Conservation (phyloP, 495 filamentous ascomycete genomes). For the Podospora sp. region DNA sequence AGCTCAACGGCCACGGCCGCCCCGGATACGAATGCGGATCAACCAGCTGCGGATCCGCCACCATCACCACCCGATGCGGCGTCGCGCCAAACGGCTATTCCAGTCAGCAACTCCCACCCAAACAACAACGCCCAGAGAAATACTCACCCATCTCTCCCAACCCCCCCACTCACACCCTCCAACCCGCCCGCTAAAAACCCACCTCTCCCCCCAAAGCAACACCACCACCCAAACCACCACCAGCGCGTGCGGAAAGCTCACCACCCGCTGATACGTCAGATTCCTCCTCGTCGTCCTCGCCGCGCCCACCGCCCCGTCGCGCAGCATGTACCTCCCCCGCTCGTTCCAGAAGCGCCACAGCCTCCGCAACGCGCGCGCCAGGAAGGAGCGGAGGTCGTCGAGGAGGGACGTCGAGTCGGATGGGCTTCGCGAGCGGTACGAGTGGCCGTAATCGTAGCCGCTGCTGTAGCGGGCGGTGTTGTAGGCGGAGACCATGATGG, state of each 20-base stretch:
- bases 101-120: not conserved
- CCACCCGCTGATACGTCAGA: slow-evolving; percentile 46
- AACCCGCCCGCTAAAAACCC: slow-evolving; percentile 68
- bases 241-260: slow-evolving; percentile 67
- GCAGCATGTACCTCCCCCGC: slow-evolving; percentile 39
- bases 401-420: slow-evolving; percentile 22
- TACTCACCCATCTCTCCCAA: slow-evolving; percentile 91
- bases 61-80: slow-evolving; percentile 83
- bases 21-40: slow-evolving; percentile 96
- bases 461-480: not conserved
- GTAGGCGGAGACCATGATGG: not conserved
- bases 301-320: slow-evolving; percentile 29
- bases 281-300: slow-evolving; percentile 43
- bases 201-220: slow-evolving; percentile 86
- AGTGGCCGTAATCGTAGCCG: not conserved
- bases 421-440: not conserved
- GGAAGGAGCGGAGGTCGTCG: slow-evolving; percentile 32
- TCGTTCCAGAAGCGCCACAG: slow-evolving; percentile 41
- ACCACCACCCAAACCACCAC: slow-evolving; percentile 74
- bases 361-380: slow-evolving; percentile 38
- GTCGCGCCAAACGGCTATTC: slow-evolving; percentile 69
- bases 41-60: slow-evolving; percentile 97
- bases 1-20: slow-evolving; percentile 83
- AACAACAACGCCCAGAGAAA: not conserved
- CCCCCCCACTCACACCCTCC: slow-evolving; percentile 75